phyloP scores from a whole-genome alignment of 2,329 filamentous ascomycete species.

The Escovopsis sp. region DNA sequence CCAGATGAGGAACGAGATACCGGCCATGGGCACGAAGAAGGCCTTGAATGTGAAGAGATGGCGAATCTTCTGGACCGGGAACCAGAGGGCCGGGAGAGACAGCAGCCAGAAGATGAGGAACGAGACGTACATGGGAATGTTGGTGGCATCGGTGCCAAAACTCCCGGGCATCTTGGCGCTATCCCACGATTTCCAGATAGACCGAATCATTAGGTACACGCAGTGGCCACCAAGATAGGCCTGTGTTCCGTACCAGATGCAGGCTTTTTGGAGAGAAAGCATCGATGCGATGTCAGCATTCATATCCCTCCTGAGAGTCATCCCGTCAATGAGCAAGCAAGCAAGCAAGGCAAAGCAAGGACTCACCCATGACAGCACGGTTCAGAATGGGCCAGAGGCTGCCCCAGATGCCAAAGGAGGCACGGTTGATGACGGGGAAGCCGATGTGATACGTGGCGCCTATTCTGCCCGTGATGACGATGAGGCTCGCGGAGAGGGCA shows the following conservation, averaged over 20 bases:
- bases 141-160: conserved; percentile 50
- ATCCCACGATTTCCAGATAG: conserved; percentile 63
- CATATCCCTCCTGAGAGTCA: background rate
- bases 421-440: conserved; percentile 65
- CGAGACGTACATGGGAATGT: conserved; percentile 59
- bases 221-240: conserved; percentile 74
- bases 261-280: conserved; percentile 30
- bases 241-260: conserved; percentile 80
- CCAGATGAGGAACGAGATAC: conserved; percentile 79
- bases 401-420: conserved; percentile 82
- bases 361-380: conserved; percentile 58
- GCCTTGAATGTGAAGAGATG: conserved; percentile 88
- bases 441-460: conserved; percentile 80
- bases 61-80: conserved; percentile 75
- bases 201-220: conserved; percentile 74
- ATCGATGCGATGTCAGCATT: background rate
- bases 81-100: conserved; percentile 75
- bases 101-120: conserved; percentile 81
- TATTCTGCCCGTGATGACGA: conserved; percentile 66
- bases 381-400: conserved; percentile 82
- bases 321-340: no score
- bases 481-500: conserved; percentile 58
- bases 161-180: conserved; percentile 47
- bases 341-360: background rate
- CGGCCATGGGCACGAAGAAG: conserved; percentile 69